phyloP scores from a whole-genome alignment of 2,329 filamentous ascomycete species.

The Diplodia intermedia region DNA sequence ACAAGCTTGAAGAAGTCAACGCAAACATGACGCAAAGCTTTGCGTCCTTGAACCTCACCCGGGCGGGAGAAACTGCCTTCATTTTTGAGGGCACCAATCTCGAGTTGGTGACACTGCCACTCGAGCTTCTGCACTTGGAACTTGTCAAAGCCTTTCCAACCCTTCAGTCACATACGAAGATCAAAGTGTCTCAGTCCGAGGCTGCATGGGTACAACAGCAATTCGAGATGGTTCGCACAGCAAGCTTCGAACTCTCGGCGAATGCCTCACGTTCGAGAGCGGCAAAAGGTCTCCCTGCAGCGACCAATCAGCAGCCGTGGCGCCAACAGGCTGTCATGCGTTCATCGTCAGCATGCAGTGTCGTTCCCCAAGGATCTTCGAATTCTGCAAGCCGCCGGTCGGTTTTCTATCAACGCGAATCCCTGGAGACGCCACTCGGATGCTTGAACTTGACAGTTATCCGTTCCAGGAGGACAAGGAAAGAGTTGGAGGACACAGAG shows the following conservation, averaged over 20 bases:
- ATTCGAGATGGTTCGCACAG: background rate
- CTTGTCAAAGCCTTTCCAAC: background rate
- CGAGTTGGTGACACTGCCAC: conserved; percentile 2
- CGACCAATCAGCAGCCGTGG: background rate
- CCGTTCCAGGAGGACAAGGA: fast-evolving
- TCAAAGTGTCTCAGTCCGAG: background rate
- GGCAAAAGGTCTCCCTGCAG: background rate
- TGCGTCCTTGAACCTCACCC: background rate
- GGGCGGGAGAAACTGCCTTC: background rate
- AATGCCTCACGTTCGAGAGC: background rate
- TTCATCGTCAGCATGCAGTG: background rate
- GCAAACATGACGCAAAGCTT: background rate
- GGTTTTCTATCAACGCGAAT: background rate
- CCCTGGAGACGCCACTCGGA: background rate
- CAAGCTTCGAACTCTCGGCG: conserved; percentile 6
- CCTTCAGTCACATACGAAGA: background rate
- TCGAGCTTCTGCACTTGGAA: conserved; percentile 3
- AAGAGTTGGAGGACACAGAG: background rate
- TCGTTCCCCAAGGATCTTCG: background rate
- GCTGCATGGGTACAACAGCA: conserved; percentile 8
- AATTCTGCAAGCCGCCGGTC: background rate
- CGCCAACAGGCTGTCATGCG: too few species aligned
- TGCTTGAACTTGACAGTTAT: background rate
- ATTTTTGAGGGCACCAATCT: conserved; percentile 2
- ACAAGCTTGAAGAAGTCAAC: background rate